Evolutionary conservation across 192 early-diverging fungal species (phyloP).

Genomic region (Oehlia diaphana): DNA sequence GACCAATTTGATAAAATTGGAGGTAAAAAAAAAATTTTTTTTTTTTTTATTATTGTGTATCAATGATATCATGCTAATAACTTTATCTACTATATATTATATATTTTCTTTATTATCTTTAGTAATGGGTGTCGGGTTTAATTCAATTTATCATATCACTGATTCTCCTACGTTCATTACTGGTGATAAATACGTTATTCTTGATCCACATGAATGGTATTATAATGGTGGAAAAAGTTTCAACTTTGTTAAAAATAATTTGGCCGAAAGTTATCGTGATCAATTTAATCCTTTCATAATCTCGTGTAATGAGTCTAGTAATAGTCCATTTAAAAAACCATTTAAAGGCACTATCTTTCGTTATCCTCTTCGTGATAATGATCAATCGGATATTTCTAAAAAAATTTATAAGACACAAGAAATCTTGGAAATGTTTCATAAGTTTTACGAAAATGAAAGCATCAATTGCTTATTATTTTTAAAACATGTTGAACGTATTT

Average conservation of each 20-base stretch:
- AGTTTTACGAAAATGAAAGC: conserved; percentile 31
- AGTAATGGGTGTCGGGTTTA: background rate
- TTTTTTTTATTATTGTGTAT: too few species aligned
- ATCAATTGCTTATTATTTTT: conserved; percentile 39
- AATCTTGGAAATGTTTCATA: conserved; percentile 34
- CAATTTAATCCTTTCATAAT: conserved; percentile 30
- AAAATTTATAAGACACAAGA: conserved; percentile 26
- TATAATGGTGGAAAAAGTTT: conserved; percentile 27
- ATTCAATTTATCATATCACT: conserved; percentile 40
- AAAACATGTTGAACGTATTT: background rate
- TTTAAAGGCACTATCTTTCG: conserved; percentile 40
- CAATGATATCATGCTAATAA: too few species aligned
- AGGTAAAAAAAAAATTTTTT: background rate
- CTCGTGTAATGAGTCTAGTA: background rate
- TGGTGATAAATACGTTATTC: conserved; percentile 33
- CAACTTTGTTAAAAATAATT: conserved; percentile 15
- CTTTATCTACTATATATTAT: too few species aligned
- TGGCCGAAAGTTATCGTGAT: background rate
- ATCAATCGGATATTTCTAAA: conserved; percentile 32
- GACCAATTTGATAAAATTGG: conserved; percentile 6
- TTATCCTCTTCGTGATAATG: conserved; percentile 35
- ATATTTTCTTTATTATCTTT: too few species aligned
- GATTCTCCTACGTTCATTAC: conserved; percentile 39
- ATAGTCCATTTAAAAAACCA: background rate
- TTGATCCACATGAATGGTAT: conserved; percentile 37